phyloP scores from a whole-genome alignment of 805 yeast genomes.

The Candida ortonii region DNA sequence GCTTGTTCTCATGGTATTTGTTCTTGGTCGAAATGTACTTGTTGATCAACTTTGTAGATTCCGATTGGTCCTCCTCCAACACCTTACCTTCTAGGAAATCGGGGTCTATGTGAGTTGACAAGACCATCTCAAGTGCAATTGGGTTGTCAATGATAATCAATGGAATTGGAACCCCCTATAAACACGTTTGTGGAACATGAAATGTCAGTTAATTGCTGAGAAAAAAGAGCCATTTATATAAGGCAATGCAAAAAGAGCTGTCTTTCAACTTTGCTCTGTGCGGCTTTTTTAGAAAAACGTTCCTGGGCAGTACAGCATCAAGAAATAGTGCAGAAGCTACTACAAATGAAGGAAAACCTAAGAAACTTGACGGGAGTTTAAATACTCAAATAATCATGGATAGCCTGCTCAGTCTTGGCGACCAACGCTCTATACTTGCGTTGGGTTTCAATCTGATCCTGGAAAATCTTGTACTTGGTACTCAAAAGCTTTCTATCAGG shows the following conservation, averaged over 20 bases:
- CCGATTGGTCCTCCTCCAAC: slow-evolving; percentile 20
- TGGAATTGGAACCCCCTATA: no score
- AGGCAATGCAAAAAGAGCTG: background rate
- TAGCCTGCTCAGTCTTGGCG: slow-evolving; percentile 42
- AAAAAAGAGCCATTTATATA: background rate
- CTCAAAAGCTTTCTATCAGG: slow-evolving; percentile 70
- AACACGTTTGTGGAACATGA: no score
- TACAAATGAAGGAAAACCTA: background rate
- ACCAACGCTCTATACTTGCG: slow-evolving; percentile 71
- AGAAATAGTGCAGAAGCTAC: background rate
- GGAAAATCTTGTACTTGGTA: slow-evolving; percentile 80
- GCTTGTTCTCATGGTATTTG: slow-evolving; percentile 13
- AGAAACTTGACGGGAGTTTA: slow-evolving; percentile 6
- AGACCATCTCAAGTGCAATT: no score
- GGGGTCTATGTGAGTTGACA: slow-evolving; percentile 44
- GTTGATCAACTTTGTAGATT: slow-evolving; percentile 11
- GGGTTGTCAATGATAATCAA: no score
- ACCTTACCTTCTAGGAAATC: slow-evolving; percentile 39
- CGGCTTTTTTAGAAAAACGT: background rate
- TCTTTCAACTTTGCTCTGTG: slow-evolving; percentile 1
- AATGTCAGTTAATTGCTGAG: background rate
- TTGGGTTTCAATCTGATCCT: slow-evolving; percentile 85
- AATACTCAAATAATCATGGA: slow-evolving; percentile 27
- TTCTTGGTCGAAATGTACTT: slow-evolving; percentile 23
- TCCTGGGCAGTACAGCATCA: slow-evolving; percentile 1